Base-by-base conservation (phyloP, 116 monocot genomes). In the Iris pallida region DNA sequence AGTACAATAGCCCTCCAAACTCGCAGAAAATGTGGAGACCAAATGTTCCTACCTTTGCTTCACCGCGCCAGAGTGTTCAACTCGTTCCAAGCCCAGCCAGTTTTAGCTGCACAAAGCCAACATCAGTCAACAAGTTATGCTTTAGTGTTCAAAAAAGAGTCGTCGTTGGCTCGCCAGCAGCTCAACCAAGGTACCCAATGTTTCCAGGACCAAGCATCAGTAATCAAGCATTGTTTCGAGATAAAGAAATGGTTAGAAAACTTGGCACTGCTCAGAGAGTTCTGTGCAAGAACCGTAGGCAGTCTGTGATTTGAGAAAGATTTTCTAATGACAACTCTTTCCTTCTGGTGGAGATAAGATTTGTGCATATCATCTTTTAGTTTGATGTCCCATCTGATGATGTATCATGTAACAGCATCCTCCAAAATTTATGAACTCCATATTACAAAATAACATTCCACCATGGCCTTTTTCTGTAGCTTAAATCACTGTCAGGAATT, bases 71-170 rank as follows among this genome's bases (percentile, higher is more conserved):
- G 20, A 78, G 75, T 53, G 78, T 90, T 58, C 81, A 66, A 0
- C 58, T 86, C 16, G 10, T 79, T 30, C 57, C 76, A 7, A 86
- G 83, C 64, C 83, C 87, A 18, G 72, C 41, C 7, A 75, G 43
- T 57, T 53, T 53, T 44, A 75, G 61, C 14, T 12, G 46, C 45
- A 7, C 16, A 16, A 70, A 41, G 57, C 13, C 75, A 5, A 64
- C 80, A 42, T 54, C 71, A 7, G 40, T 53, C 11, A 77, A 66
- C 73, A 91, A 85, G 59, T 42, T 79, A 43, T 80, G 89, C 43
- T 92, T 86, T 71, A 89, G 86, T 49, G 61, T 96, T 41, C 91
- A 96, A 70, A 96, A 89, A 51, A 80, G 89, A 73, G 57, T 95
- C 8, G 41, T 82, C 8, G 59, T 96, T 30, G 78, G 79, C 40